phyloP scores from a whole-genome alignment of 768 basidiomycete species.

The Pleurotus djamor region DNA sequence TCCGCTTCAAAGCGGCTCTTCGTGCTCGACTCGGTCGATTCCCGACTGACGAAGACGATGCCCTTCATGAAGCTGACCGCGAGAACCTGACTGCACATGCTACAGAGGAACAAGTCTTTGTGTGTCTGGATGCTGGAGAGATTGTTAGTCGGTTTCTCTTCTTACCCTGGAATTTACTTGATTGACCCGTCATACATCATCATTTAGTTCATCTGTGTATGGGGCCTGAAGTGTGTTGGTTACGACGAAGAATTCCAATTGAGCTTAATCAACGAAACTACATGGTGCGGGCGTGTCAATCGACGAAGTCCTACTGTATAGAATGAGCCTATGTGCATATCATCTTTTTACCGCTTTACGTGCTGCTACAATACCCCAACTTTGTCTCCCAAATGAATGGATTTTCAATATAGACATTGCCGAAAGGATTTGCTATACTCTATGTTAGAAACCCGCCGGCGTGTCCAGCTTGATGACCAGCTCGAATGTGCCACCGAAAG shows the following conservation, averaged over 20 bases:
- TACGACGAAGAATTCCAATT: conserved; percentile 35
- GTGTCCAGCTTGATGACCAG: too few species aligned
- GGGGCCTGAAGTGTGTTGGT: conserved; percentile 38
- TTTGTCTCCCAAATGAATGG: too few species aligned
- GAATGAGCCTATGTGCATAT: too few species aligned
- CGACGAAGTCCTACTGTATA: too few species aligned
- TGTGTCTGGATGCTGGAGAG: conserved; percentile 23
- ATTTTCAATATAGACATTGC: too few species aligned
- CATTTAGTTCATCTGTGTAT: conserved; percentile 26
- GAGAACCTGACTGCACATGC: conserved; percentile 10
- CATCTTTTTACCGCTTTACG: too few species aligned
- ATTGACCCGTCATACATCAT: not conserved
- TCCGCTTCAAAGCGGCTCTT: conserved; percentile 23
- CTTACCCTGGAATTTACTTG: not conserved
- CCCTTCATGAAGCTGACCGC: conserved; percentile 1
- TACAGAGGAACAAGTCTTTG: conserved; percentile 20
- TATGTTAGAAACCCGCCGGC: too few species aligned
- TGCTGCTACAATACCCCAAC: too few species aligned
- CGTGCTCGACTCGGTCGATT: conserved; percentile 19
- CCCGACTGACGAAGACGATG: conserved; percentile 21
- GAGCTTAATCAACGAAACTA: conserved; percentile 16
- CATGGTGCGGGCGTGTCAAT: too few species aligned
- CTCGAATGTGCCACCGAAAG: too few species aligned
- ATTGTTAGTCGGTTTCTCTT: conserved; percentile 20
- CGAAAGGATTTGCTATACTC: too few species aligned